Base-by-base conservation (phyloP, 2,329 filamentous ascomycete species). In the Neoascochyta sp. region DNA sequence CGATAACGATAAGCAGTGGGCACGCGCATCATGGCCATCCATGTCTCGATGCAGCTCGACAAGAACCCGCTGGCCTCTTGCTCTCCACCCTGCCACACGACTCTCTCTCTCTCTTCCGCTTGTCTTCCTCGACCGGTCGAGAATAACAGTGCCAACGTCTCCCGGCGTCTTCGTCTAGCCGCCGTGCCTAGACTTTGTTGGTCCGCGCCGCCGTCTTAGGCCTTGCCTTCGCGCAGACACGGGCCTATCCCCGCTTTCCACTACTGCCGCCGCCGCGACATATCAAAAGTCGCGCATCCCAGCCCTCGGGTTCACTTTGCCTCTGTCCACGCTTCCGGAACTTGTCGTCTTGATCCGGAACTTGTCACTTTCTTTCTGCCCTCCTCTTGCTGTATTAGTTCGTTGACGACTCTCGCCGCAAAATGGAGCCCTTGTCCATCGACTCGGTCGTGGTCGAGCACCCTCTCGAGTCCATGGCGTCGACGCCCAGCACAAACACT, bases 351-450 rank as follows among this genome's bases (percentile, higher is more conserved):
- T 8, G 23, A 29, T 27, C 31, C 16, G 21, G 27, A 31, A 23
- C 18, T 14, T 12, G 28, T 27, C 20, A 21, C n/a, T 18, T 18
- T 23, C 22, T 33, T 34, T 29, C 16, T 39, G 43, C 39, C 40
- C 47, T 39, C 12, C 43, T 16, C 24, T n/a, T n/a, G n/a, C n/a
- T n/a, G 36, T 18, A 31, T 30, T 29, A 30, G 26, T 18, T 21
- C 16, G n/a, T n/a, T n/a, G n/a, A n/a, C n/a, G n/a, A 9, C 18
- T 20, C 15, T 30, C 36, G 20, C 16, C 40, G 34, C 43, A 41
- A 35, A 32, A 62, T 62, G 59, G 57, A 61, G 39, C 57, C 57
- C 12, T 36, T 54, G n/a, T 62, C 60, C 23, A 62, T 63, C 38
- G 58, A 63, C 41, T 50, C 60, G 3, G 48, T 63, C 16, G 58